Conservation (phyloP, 225 moss, liverwort and hornwort genomes). For the Neckera pumila region DNA sequence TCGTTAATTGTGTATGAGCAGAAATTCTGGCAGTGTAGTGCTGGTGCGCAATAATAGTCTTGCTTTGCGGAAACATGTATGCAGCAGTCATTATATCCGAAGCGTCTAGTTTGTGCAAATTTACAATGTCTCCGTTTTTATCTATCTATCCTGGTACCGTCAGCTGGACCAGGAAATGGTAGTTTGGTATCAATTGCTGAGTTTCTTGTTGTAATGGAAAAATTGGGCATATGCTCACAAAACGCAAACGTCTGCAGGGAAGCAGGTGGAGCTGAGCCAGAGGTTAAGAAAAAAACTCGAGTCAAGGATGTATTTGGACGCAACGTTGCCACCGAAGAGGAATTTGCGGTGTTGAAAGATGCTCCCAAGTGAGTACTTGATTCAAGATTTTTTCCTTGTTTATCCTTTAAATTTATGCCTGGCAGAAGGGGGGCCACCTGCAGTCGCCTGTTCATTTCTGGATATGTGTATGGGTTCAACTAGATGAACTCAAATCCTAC, state of each 20-base stretch:
- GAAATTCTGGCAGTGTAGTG: background rate
- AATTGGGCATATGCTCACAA: background rate
- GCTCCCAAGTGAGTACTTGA: slow-evolving; percentile 59
- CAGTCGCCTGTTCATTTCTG: background rate
- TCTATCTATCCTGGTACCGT: background rate
- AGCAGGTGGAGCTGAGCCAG: slow-evolving; percentile 19
- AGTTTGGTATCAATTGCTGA: background rate
- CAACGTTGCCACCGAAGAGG: slow-evolving; percentile 82
- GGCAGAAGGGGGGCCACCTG: background rate
- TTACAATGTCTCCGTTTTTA: background rate
- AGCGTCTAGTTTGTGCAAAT: background rate
- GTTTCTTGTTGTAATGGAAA: background rate
- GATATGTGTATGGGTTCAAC: background rate
- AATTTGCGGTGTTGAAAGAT: slow-evolving; percentile 84
- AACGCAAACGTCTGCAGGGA: slow-evolving; percentile 25
- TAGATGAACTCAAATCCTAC: background rate
- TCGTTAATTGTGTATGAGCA: background rate
- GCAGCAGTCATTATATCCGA: background rate
- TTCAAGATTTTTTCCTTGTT: background rate
- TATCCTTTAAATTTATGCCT: background rate
- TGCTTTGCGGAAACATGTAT: background rate
- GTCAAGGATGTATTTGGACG: slow-evolving; percentile 95
- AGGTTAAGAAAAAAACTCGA: slow-evolving; percentile 41
- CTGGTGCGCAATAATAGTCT: background rate
- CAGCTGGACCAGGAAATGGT: background rate